phyloP scores from a whole-genome alignment of 2,329 filamentous ascomycete species.

The Penicillium sp. region DNA sequence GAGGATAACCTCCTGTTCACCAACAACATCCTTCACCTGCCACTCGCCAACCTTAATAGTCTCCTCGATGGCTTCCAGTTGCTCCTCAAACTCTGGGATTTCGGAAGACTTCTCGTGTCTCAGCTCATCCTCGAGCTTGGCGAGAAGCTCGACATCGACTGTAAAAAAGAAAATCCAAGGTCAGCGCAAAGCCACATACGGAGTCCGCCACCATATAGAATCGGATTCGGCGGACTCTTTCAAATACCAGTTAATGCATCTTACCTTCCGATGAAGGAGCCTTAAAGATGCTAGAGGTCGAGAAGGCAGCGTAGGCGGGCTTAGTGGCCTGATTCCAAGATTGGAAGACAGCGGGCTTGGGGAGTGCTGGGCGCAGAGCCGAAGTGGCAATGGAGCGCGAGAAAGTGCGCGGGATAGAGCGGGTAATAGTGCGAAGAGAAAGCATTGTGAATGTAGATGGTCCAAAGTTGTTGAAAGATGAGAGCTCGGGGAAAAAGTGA shows the following conservation, averaged over 20 bases:
- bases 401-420: constrained; percentile 64
- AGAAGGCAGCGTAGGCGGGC: constrained; percentile 47
- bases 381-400: constrained; percentile 55
- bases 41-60: constrained; percentile 84
- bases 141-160: constrained; percentile 75
- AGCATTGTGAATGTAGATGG: constrained; percentile 56
- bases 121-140: constrained; percentile 82
- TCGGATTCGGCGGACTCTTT: background rate
- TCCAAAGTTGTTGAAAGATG: constrained; percentile 7
- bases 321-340: constrained; percentile 46
- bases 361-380: constrained; percentile 49
- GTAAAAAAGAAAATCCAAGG: constrained; percentile 3
- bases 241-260: constrained; percentile 1
- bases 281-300: constrained; percentile 42
- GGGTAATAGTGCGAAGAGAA: constrained; percentile 63
- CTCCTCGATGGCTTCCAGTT: constrained; percentile 85
- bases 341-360: constrained; percentile 51
- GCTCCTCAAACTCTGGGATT: constrained; percentile 67
- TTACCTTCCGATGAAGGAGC: constrained; percentile 49
- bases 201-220: background rate
- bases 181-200: constrained; percentile 1
- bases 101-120: constrained; percentile 79
- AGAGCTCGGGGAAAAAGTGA: constrained; percentile 21
- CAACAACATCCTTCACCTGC: constrained; percentile 72
- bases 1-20: constrained; percentile 83